A percentile compares a stretch with the other conserved stretches of the same genome.
Evolutionary conservation across 164 flowering plant genomes (phyloP).

Genomic region (Saururus chinensis): DNA sequence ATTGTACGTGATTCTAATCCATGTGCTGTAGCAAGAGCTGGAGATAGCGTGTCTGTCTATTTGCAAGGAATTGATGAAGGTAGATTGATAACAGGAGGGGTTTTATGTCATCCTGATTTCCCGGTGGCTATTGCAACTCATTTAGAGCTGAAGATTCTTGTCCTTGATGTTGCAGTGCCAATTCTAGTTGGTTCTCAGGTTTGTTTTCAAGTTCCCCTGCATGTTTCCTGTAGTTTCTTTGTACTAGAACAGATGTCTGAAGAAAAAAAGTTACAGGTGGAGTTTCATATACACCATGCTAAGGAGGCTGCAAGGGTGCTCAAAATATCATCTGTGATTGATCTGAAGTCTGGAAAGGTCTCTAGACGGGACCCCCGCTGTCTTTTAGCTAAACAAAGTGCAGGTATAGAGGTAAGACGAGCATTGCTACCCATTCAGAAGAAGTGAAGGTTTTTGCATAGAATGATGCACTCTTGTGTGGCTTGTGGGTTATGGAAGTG

Average conservation of each 20-base stretch:
- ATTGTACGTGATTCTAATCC: constrained; percentile 56
- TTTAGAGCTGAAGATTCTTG: constrained; percentile 80
- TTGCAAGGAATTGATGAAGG: constrained; percentile 68
- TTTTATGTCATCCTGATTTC: constrained; percentile 91
- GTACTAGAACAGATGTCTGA: background rate
- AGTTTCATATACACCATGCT: constrained; percentile 79
- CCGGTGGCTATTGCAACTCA: constrained; percentile 60
- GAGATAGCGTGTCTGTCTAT: constrained; percentile 69
- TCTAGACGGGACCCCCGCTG: constrained; percentile 73
- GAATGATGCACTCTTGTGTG: background rate
- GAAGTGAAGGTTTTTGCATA: background rate
- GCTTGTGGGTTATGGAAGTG: background rate
- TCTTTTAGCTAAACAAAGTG: constrained; percentile 72
- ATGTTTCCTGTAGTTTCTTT: background rate
- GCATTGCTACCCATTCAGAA: background rate
- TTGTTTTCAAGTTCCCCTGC: background rate
- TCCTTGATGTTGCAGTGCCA: constrained; percentile 59
- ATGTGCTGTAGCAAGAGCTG: constrained; percentile 70
- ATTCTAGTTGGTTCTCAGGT: constrained; percentile 85
- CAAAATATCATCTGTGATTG: constrained; percentile 59
- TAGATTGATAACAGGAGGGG: constrained; percentile 62
- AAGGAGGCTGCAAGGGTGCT: constrained; percentile 77
- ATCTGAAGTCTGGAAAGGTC: constrained; percentile 73
- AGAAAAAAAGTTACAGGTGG: constrained; percentile 42
- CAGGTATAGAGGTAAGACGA: constrained; percentile 60